Conservation (phyloP, 2,329 filamentous ascomycete genomes). For the Botrytis medusae region DNA sequence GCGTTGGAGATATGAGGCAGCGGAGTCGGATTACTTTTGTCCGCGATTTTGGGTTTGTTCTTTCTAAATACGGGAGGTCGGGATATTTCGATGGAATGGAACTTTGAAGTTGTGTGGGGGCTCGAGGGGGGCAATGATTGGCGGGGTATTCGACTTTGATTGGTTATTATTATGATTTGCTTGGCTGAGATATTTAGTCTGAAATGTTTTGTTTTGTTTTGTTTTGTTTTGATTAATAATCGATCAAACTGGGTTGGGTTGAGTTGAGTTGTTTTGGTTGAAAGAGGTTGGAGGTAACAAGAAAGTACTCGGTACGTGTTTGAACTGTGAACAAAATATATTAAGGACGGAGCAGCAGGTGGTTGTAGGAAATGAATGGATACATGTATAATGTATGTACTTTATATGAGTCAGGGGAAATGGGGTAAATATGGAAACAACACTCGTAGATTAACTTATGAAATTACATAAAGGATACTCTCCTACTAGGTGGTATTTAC, state of each 20-base stretch:
- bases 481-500: not conserved
- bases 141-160: not conserved
- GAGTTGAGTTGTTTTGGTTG: not conserved
- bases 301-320: not conserved
- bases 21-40: slow-evolving; percentile 16
- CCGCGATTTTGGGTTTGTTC: slow-evolving; percentile 3
- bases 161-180: not conserved
- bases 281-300: not conserved
- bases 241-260: not conserved
- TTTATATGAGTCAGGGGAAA: slow-evolving; percentile 1
- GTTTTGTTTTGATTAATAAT: not conserved
- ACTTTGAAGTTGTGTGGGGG: not conserved
- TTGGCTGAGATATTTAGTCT: not conserved
- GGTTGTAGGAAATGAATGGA: not conserved
- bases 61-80: slow-evolving; percentile 10
- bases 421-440: not conserved
- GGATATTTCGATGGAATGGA: slow-evolving; percentile 6
- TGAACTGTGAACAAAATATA: not conserved
- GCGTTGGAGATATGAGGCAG: not conserved
- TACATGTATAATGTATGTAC: not conserved
- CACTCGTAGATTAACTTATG: not conserved
- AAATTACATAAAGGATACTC: slow-evolving; percentile 1
- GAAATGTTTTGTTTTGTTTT: not conserved
- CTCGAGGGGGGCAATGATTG: slow-evolving; percentile 1
- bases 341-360: not conserved